Evolutionary conservation across 2,329 filamentous ascomycete genomes (phyloP), one percentile per base, ranked within the genome.

Genomic region (Sporothrix brasiliensis): DNA sequence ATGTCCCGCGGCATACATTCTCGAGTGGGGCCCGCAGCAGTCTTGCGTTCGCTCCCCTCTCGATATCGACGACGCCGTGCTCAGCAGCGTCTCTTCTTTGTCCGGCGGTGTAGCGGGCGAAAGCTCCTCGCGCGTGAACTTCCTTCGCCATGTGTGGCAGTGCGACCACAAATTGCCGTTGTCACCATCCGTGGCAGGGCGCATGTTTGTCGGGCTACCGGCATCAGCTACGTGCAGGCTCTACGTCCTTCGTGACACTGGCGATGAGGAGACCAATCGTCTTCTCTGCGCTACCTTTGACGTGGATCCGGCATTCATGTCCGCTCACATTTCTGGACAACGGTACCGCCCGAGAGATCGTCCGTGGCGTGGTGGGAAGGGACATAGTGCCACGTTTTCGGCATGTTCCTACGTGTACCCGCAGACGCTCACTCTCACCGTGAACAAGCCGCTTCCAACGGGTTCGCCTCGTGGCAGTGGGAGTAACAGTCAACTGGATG

Each of bases 271-370:
- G 24, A 52, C 71, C 0, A 72, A 75, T 16, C 39, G 19, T 9
- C n/a, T 27, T 9, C 27, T 72, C 24, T 69, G 69, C 54, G n/a
- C 47, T 2, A 73, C 74, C 2, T 58, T 77, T 16, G 74, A 69
- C 27, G 69, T 81, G 30, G 77, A 79, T 53, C 71, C 74, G n/a
- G 73, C 69, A 3, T 79, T 80, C 60, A 44, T 80, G 58, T 75
- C 77, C 3, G 78, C 79, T 5, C 77, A 80, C 68, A 74, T 73
- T 0, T 69, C 71, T 7, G 73, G 78, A 24, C 73, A 75, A 49
- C 69, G 72, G 19, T 77, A 78, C 61, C 74, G 76, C 5, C 75
- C 77, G 1, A 34, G 41, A 47, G 66, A 68, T 49, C 69, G 56
- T 9, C 71, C 44, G 1, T 72, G 70, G 70, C 67, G 68, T 52